These are phyloP conservation scores for Cryptococcus sp. DNA, from an alignment of 1,284 basidiomycete species.

Conservation along the genomic window DNA sequence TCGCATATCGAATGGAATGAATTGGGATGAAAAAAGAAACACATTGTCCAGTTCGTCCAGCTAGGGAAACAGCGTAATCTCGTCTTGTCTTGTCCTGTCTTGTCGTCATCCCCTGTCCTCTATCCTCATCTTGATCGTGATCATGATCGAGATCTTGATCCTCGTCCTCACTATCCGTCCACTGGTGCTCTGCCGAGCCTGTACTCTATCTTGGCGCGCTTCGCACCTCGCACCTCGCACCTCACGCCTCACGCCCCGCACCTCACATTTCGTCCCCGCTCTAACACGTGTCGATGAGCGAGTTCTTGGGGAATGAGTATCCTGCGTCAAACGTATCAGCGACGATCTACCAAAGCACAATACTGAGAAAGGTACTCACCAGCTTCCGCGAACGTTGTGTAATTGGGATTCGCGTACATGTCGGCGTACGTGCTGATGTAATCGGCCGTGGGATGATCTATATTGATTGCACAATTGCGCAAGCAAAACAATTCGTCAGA, in stretches of 20 bases:
- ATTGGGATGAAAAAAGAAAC: no score
- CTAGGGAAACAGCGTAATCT: no score
- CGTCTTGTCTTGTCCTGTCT: no score
- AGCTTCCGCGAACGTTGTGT: constrained; percentile 50
- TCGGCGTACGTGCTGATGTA: constrained; percentile 46
- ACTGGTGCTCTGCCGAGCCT: not conserved
- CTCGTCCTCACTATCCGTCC: not conserved
- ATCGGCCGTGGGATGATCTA: constrained; percentile 43
- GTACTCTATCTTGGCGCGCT: no score
- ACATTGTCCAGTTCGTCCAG: no score
- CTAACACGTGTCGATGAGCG: constrained; percentile 40
- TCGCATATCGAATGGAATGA: no score
- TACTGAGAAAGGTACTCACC: constrained; percentile 19
- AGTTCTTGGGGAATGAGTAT: constrained; percentile 50
- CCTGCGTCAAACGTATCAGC: constrained; percentile 21
- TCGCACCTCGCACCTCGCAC: not conserved
- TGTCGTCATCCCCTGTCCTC: no score
- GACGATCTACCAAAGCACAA: not conserved
- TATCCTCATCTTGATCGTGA: no score
- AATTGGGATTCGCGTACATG: constrained; percentile 51
- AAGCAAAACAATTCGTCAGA: no score
- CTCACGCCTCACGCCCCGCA: not conserved
- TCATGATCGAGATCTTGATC: not conserved
- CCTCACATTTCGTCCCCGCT: not conserved
- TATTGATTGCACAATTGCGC: constrained; percentile 4